Conservation (phyloP, 176 grass and related monocot genomes). For the Themeda triandra region DNA sequence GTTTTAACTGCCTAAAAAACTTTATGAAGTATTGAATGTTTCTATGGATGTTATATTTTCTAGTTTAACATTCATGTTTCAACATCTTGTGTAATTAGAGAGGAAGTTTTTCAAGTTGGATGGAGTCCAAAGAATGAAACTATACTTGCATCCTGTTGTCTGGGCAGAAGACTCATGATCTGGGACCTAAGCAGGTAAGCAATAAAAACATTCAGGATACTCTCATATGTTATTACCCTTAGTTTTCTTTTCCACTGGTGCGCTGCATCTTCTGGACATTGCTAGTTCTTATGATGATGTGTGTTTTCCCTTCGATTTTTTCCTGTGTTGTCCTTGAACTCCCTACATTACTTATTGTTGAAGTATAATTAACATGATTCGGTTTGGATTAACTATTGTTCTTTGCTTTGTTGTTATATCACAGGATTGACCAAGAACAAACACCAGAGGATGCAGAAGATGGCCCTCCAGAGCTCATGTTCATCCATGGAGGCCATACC, state of each 20-base stretch:
- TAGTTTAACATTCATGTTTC: not conserved
- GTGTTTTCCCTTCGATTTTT: not conserved
- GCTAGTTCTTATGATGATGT: not conserved
- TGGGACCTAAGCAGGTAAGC: constrained; percentile 97
- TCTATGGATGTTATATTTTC: not conserved
- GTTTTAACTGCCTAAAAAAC: constrained; percentile 10
- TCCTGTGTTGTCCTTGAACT: not conserved
- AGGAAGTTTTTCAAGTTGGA: constrained; percentile 99
- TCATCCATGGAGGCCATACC: constrained; percentile 97
- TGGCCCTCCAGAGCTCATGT: constrained; percentile 84
- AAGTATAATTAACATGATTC: not conserved
- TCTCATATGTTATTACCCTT: not conserved
- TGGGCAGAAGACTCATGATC: constrained; percentile 93
- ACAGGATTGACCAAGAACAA: constrained; percentile 90
- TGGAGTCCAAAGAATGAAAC: constrained; percentile 99
- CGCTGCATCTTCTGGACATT: not conserved
- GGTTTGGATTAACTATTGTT: not conserved
- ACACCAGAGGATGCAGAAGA: constrained; percentile 93
- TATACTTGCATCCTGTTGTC: constrained; percentile 94
- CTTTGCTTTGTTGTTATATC: not conserved
- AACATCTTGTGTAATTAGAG: constrained; percentile 52
- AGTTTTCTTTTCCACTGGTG: not conserved
- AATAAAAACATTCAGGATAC: not conserved
- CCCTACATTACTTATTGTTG: not conserved
- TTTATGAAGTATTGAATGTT: not conserved